A percentile compares a stretch with the other conserved stretches of the same genome.
phyloP scores from a whole-genome alignment of 148 eudicot species.

The Diospyros lotus region DNA sequence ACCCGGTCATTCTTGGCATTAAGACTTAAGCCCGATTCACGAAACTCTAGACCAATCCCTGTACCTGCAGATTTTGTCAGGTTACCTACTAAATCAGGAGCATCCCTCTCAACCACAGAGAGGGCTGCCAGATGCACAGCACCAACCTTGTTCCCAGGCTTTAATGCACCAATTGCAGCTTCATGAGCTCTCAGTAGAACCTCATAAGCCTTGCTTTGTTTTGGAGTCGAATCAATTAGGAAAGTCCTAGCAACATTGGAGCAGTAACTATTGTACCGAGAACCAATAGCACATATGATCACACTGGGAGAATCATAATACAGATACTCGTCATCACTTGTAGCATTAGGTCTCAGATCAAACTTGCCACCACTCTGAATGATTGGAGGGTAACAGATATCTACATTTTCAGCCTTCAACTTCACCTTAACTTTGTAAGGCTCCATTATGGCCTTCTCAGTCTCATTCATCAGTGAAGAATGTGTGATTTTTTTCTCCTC shows the following conservation, averaged over 20 bases:
- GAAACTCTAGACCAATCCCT: conserved; percentile 88
- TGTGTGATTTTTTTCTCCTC: conserved; percentile 86
- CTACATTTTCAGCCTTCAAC: conserved; percentile 77
- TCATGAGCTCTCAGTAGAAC: conserved; percentile 82
- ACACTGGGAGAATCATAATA: conserved; percentile 83
- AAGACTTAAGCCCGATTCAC: conserved; percentile 73
- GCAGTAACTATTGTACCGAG: conserved; percentile 82
- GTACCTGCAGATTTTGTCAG: conserved; percentile 90
- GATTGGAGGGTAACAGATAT: conserved; percentile 93
- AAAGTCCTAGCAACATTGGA: conserved; percentile 76
- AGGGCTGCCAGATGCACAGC: conserved; percentile 64
- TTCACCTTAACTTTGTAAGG: conserved; percentile 64
- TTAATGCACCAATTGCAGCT: conserved; percentile 75
- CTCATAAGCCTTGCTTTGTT: conserved; percentile 74
- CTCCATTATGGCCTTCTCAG: conserved; percentile 68
- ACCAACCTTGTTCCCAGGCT: conserved; percentile 56
- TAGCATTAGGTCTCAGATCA: conserved; percentile 80
- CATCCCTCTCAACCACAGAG: conserved; percentile 65
- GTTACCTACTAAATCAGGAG: conserved; percentile 65
- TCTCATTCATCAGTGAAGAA: conserved; percentile 75
- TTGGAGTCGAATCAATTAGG: conserved; percentile 67
- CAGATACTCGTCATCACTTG: conserved; percentile 68
- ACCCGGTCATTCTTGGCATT: conserved; percentile 65
- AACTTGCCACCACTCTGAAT: conserved; percentile 93
- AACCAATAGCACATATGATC: conserved; percentile 78